Base-by-base conservation (phyloP, 78 protist species). In the Ministeria vibrans region DNA sequence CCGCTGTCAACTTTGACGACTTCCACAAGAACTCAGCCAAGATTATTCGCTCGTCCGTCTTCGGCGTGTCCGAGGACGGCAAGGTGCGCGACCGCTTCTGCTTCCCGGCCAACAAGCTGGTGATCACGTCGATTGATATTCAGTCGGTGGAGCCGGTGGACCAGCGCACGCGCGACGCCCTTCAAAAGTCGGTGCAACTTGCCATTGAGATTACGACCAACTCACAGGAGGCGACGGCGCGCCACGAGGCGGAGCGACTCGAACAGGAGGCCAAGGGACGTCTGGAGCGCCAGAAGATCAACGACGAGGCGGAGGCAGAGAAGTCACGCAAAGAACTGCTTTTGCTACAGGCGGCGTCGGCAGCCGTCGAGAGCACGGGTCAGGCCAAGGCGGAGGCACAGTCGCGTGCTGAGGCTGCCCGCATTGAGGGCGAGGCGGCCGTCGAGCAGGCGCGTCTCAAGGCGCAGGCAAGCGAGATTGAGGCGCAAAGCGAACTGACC, bases 91-190 rank as follows among this genome's bases (percentile, higher is more conserved):
- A 85, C 68, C 36, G 30, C 44, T 83, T 91, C 59, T 25, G 44
- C 27, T 94, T 95, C 87, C 64, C 79, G 32, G 41, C 89, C 30
- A 95, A 93, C 94, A 84, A 79, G 55, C 83, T 95, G 49, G 79
- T 80, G 82, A 92, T 95, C 90, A 92, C 92, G 74, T 86, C 83
- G 83, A 78, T 95, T 55, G 98, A 95, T 80, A 87, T 95, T 82
- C 95, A 94, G 89, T 72, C 87, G 38, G 96, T 93, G 23, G 96
- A 95, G 85, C 98, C 98, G 62, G 94, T 91, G 49, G 94, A 94
- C 83, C 93, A 90, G 83, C 64, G 90, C 51, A 95, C 95, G 63
- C 87, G 93, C 49, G 92, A 91, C 69, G 90, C 93, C 27, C 93
- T 94, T 18, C 83, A 79, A 34, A 68, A 79, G 77, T 70, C 76